Evolutionary conservation across 2,329 filamentous ascomycete species (phyloP).

Genomic region (Sclerotinia borealis): DNA sequence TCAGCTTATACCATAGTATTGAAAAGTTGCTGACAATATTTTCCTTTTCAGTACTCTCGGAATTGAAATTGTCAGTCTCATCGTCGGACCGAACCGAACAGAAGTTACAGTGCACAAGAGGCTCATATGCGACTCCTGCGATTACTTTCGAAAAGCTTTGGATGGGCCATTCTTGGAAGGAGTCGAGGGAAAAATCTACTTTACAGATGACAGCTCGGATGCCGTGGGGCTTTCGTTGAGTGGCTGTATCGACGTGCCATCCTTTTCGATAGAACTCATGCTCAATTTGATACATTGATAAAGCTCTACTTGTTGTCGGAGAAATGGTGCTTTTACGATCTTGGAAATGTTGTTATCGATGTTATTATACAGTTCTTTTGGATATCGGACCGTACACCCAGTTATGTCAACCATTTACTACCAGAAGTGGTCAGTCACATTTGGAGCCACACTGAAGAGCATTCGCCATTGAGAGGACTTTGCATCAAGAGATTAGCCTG

Average conservation of each 20-base stretch:
- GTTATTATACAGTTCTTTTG: neutral
- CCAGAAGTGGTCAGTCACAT: neutral
- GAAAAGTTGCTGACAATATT: neutral
- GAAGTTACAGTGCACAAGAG: neutral
- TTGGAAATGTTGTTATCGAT: constrained; percentile 11
- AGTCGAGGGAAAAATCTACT: neutral
- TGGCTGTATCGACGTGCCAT: constrained; percentile 6
- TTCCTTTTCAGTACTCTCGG: neutral
- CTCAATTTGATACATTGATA: neutral
- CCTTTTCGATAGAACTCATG: neutral
- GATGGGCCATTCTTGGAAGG: neutral
- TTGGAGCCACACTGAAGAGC: neutral
- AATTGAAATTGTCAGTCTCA: neutral
- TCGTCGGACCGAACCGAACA: neutral
- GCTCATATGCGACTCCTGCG: neutral
- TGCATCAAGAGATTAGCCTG: neutral
- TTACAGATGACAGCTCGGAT: neutral
- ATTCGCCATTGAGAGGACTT: neutral
- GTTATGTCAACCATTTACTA: neutral
- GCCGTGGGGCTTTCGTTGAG: constrained; percentile 7
- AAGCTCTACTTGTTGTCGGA: constrained; percentile 14
- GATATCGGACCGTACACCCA: neutral
- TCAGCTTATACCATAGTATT: neutral
- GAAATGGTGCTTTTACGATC: neutral
- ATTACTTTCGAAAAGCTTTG: neutral